phyloP scores from a whole-genome alignment of 1,284 basidiomycete genomes.

The Ustilago lituana region DNA sequence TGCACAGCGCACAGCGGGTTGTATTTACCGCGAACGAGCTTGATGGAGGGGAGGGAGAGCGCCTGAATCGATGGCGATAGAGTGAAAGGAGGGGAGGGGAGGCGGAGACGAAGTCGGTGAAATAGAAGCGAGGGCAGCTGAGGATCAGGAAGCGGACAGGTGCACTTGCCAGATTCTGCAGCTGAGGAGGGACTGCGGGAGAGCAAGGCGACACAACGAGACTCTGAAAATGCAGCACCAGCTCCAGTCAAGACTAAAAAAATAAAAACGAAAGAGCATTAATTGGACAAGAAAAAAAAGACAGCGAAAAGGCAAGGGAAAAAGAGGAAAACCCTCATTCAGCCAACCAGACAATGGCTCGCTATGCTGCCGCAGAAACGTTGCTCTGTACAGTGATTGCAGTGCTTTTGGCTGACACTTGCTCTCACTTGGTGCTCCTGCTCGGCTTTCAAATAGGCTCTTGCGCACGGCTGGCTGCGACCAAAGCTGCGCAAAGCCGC shows the following conservation, averaged over 20 bases:
- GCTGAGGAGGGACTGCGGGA: slow-evolving; percentile 2
- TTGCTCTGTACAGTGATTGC: too few relatives aligned
- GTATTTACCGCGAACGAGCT: too few relatives aligned
- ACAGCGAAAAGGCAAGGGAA: slow-evolving; percentile 4
- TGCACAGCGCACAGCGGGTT: too few relatives aligned
- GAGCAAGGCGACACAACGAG: not conserved
- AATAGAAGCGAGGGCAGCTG: slow-evolving; percentile 1
- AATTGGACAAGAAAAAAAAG: not conserved
- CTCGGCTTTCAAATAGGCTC: not conserved
- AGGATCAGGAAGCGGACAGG: slow-evolving; percentile 6
- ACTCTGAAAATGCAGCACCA: slow-evolving; percentile 1
- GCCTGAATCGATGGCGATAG: slow-evolving; percentile 2
- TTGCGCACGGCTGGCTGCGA: slow-evolving; percentile 1
- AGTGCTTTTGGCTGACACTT: too few relatives aligned
- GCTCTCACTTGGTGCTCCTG: slow-evolving; percentile 5
- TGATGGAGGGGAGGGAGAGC: not conserved
- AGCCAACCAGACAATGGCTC: too few relatives aligned
- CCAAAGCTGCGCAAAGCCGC: too few relatives aligned
- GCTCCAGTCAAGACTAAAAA: not conserved
- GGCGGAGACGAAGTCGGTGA: not conserved
- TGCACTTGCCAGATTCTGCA: not conserved
- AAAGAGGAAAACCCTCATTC: slow-evolving; percentile 7
- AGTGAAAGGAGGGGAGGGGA: not conserved
- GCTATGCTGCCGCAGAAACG: too few relatives aligned
- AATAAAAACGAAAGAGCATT: not conserved